Percentiles rank a stretch among this genome's conserved stretches.
Evolutionary conservation across 129 eudicot genomes (phyloP).

Genomic region (Glebionis coronaria): DNA sequence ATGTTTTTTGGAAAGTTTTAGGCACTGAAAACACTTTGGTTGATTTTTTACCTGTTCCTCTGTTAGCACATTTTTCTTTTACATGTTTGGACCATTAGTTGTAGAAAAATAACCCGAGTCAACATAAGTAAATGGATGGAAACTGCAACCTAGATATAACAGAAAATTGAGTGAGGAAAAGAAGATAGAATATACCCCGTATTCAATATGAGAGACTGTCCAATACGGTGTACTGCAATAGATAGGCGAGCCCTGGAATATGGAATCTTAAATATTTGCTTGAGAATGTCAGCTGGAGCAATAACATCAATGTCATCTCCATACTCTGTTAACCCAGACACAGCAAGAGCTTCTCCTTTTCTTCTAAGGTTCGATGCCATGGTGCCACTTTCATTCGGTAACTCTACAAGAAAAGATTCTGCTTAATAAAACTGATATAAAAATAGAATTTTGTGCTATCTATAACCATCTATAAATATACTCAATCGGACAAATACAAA

Average conservation of each 20-base stretch:
- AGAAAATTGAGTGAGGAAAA: slow-evolving; percentile 11
- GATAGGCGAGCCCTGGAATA: slow-evolving; percentile 91
- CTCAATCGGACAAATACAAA: not conserved
- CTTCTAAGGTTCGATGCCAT: slow-evolving; percentile 59
- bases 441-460: not conserved
- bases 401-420: slow-evolving; percentile 37
- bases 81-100: too few species aligned
- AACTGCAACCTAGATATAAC: not conserved
- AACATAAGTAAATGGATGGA: not conserved
- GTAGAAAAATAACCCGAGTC: not conserved
- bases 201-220: slow-evolving; percentile 78
- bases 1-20: too few species aligned
- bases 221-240: slow-evolving; percentile 94
- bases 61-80: too few species aligned
- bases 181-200: slow-evolving; percentile 53
- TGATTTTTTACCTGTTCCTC: too few species aligned
- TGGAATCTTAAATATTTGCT: slow-evolving; percentile 95
- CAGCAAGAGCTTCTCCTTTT: slow-evolving; percentile 98
- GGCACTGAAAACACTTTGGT: too few species aligned
- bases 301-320: slow-evolving; percentile 96
- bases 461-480: not conserved
- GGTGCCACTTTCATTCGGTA: slow-evolving; percentile 57
- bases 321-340: slow-evolving; percentile 81
- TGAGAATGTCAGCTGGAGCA: slow-evolving; percentile 94
- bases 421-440: not conserved